Evolutionary conservation across 176 grass and related monocot genomes (phyloP).

Genomic region (Otatea glauca): DNA sequence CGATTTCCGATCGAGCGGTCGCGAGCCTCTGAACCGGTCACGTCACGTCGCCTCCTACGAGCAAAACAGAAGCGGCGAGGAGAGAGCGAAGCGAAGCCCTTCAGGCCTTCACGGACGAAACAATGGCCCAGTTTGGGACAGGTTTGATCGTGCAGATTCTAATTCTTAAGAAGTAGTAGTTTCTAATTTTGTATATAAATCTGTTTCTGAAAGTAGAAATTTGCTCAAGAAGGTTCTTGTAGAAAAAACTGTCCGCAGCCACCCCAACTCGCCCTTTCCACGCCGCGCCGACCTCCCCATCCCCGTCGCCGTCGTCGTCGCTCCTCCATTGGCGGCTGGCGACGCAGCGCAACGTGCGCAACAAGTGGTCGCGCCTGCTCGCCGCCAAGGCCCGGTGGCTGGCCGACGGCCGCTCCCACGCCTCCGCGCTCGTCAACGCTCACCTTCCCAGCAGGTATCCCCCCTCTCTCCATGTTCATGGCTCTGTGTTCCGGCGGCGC

Average conservation of each 20-base stretch:
- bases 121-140: not conserved
- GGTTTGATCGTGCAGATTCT: too few species aligned
- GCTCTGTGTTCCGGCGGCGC: not conserved
- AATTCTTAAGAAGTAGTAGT: too few species aligned
- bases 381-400: conserved; percentile 59
- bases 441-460: conserved; percentile 54
- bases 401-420: conserved; percentile 48
- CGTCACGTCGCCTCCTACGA: not conserved
- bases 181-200: too few species aligned
- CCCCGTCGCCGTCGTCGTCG: conserved; percentile 47
- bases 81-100: not conserved
- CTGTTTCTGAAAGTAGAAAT: too few species aligned
- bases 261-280: conserved; percentile 33
- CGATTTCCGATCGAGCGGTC: not conserved
- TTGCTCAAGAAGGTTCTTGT: too few species aligned
- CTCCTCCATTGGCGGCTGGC: conserved; percentile 64
- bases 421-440: conserved; percentile 63
- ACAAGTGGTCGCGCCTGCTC: conserved; percentile 74
- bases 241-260: not conserved
- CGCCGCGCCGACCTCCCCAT: conserved; percentile 18
- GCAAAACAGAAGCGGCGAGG: not conserved
- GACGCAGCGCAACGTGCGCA: conserved; percentile 74
- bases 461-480: not conserved
- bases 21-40: not conserved
- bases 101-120: not conserved